Evolutionary conservation across 1,139 yeast species (phyloP), one percentile per base, ranked within the genome.

Genomic region (Kurtzmaniella quercitrusa): DNA sequence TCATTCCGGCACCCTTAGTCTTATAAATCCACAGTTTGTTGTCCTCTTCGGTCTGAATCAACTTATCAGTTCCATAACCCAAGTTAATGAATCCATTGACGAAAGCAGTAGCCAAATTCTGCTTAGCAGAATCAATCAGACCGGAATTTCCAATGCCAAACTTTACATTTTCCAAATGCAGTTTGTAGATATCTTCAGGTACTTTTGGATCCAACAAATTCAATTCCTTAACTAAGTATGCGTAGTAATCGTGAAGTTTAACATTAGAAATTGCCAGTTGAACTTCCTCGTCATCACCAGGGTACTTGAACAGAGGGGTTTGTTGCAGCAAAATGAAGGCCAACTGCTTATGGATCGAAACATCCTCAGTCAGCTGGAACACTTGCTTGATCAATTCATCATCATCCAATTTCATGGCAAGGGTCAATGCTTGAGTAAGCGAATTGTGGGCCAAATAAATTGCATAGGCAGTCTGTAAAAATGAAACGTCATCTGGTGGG

Each of bases 171-270:
- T 91, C 98, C 55, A 91, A 73, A 61, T 93, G 96, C 27, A 91
- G 82, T 63, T 91, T 91, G 68, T 90, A 91, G 48, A 93, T 80
- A 65, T 94, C 98, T 66, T 91, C 97, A 10, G 98, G 98, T 15
- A 86, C 86, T 64, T 88, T 88, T 43, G 98, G 95, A 43, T 86
- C 93, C 54, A 86, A 73, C 55, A 93, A 73, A 59, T 93, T 93
- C 60, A 93, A 79, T 64, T 93, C 98, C 58, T 86, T 85, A 21
- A 82, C 86, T 46, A 93, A 73, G 62, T 89, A 89, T 43, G 76
- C 71, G 68, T 81, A 94, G 65, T 87, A 86, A 58, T 87, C 94
- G 40, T 88, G 82, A 46, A 90, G 70, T 52, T 83, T 81, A 37
- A 81, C 76, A 68, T 93, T 94, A 43, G 95, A 84, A 51, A 91